phyloP scores from a whole-genome alignment of 148 eudicot genomes.

The Spergularia marina region DNA sequence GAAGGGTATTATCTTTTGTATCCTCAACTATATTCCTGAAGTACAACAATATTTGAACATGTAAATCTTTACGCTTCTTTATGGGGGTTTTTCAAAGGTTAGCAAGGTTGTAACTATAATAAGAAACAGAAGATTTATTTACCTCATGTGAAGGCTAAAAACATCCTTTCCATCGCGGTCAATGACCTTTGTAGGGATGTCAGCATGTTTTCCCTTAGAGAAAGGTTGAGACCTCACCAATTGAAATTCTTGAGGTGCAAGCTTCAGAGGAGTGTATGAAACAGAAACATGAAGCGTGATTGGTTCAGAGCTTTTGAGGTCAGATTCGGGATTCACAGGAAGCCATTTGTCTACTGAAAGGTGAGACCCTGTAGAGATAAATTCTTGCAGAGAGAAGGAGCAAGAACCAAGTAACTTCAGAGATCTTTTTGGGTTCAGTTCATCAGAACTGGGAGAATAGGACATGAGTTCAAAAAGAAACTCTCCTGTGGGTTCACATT shows the following conservation, averaged over 20 bases:
- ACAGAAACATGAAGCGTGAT: slow-evolving; percentile 56
- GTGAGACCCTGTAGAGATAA: too few species aligned
- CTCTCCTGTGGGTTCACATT: slow-evolving; percentile 72
- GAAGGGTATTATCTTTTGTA: slow-evolving; percentile 26
- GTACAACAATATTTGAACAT: neutral
- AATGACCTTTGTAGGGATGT: slow-evolving; percentile 46
- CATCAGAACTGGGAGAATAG: slow-evolving; percentile 33
- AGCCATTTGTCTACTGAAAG: too few species aligned
- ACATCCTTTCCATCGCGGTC: slow-evolving; percentile 52
- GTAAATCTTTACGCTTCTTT: neutral
- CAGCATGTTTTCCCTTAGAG: slow-evolving; percentile 39
- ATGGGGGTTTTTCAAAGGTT: neutral
- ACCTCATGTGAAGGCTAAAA: slow-evolving; percentile 82
- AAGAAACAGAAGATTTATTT: neutral
- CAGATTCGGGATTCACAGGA: too few species aligned
- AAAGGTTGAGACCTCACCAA: slow-evolving; percentile 44
- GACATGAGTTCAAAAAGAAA: slow-evolving; percentile 57
- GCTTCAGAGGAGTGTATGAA: slow-evolving; percentile 57
- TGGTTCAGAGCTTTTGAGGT: slow-evolving; percentile 30
- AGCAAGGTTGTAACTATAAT: too few species aligned
- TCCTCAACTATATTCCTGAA: slow-evolving; percentile 25
- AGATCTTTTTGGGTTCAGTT: slow-evolving; percentile 35
- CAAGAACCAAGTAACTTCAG: slow-evolving; percentile 23
- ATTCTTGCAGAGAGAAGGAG: too few species aligned
- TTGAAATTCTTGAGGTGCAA: slow-evolving; percentile 50